A percentile compares a stretch with the other conserved stretches of the same genome.
These are phyloP conservation scores for Xylaria venustula DNA, from an alignment of 495 filamentous ascomycete genomes.

Conservation along the genomic window DNA sequence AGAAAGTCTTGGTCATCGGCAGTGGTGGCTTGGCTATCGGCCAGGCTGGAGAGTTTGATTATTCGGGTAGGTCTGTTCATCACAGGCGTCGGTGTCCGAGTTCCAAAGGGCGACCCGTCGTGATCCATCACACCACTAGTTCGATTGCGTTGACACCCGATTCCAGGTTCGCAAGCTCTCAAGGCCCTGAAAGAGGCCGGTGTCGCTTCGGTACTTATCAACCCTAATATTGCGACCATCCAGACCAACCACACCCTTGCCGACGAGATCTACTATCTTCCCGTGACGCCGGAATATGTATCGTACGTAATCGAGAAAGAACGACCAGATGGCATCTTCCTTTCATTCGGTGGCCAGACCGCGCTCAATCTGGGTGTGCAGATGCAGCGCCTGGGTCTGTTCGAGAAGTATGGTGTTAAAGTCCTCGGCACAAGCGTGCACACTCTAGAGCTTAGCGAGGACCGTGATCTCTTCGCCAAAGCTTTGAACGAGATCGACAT, in stretches of 20 bases:
- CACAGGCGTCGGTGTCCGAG: neutral
- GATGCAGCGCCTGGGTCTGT: slow-evolving; percentile 94
- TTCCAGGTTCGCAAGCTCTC: slow-evolving; percentile 85
- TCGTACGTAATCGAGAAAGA: slow-evolving; percentile 95
- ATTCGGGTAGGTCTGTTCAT: slow-evolving; percentile 67
- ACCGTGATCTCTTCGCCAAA: slow-evolving; percentile 92
- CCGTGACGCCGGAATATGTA: slow-evolving; percentile 93
- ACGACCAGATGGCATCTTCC: slow-evolving; percentile 92
- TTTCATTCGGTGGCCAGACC: slow-evolving; percentile 96
- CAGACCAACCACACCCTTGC: slow-evolving; percentile 94
- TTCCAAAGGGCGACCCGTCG: neutral
- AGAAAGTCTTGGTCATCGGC: slow-evolving; percentile 97
- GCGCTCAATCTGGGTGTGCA: slow-evolving; percentile 93
- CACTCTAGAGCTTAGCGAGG: slow-evolving; percentile 91
- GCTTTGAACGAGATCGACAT: slow-evolving; percentile 89
- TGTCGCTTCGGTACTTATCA: slow-evolving; percentile 93
- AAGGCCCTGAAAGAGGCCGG: slow-evolving; percentile 97
- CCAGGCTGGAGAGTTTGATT: slow-evolving; percentile 98
- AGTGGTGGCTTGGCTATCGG: slow-evolving; percentile 96
- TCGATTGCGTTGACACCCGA: slow-evolving; percentile 9
- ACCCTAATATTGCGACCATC: slow-evolving; percentile 98
- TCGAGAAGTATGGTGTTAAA: slow-evolving; percentile 90
- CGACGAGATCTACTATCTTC: slow-evolving; percentile 98
- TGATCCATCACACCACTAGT: slow-evolving; percentile 2
- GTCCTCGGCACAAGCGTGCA: slow-evolving; percentile 93